Evolutionary conservation across 1,284 basidiomycete genomes (phyloP).

Genomic region (Moesziomyces globuligerus): DNA sequence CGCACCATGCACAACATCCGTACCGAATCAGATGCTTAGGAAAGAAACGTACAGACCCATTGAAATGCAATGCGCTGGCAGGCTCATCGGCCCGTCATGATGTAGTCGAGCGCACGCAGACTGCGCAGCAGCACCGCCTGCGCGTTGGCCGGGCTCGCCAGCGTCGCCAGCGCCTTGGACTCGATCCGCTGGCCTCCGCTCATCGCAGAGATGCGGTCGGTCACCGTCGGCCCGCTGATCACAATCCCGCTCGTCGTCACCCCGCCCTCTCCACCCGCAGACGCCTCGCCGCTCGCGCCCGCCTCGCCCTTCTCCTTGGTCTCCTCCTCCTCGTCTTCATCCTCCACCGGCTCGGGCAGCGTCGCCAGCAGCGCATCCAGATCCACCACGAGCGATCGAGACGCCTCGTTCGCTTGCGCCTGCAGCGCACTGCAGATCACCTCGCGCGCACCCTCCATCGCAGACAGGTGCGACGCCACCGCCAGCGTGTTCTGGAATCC

Average conservation of each 20-base stretch:
- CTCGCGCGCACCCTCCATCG: constrained; percentile 56
- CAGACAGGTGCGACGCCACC: constrained; percentile 60
- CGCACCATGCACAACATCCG: too few species aligned
- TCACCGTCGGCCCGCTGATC: constrained; percentile 39
- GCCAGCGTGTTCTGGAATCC: constrained; percentile 66
- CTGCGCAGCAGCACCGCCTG: constrained; percentile 64
- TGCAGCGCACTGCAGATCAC: constrained; percentile 58
- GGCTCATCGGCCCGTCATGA: constrained; percentile 48
- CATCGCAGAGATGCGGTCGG: constrained; percentile 35
- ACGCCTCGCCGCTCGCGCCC: neutral
- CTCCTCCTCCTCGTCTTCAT: constrained; percentile 45
- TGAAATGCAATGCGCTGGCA: too few species aligned
- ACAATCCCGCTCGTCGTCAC: constrained; percentile 33
- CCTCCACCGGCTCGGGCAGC: constrained; percentile 48
- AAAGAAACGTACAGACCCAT: too few species aligned
- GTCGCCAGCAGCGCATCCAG: constrained; percentile 57
- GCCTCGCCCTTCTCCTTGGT: constrained; percentile 14
- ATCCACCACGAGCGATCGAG: constrained; percentile 46
- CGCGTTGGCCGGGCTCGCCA: constrained; percentile 62
- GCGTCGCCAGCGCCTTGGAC: constrained; percentile 57
- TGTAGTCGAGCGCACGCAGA: constrained; percentile 63
- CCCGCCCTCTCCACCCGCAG: constrained; percentile 2
- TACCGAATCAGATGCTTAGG: neutral
- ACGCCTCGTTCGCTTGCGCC: constrained; percentile 57
- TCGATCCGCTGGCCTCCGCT: constrained; percentile 43